phyloP scores from a whole-genome alignment of 1,284 basidiomycete genomes.

The Sporisorium iseilematis-ciliati region DNA sequence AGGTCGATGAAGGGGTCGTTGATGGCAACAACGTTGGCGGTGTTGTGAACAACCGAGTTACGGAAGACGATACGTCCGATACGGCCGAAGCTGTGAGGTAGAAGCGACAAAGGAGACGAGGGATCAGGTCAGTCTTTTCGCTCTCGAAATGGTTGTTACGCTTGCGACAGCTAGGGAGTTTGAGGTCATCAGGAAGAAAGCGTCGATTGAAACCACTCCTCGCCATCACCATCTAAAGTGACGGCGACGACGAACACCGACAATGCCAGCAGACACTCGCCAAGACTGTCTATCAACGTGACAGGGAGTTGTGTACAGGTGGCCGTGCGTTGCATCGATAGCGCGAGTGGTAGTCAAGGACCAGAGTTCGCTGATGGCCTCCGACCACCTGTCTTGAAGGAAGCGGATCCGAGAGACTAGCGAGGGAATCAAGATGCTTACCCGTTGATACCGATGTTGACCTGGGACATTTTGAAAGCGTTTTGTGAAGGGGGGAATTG shows the following conservation, averaged over 20 bases:
- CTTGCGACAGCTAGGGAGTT: neutral
- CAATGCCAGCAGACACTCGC: neutral
- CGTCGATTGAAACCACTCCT: neutral
- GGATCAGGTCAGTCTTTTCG: slow-evolving; percentile 5
- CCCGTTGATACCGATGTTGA: slow-evolving; percentile 67
- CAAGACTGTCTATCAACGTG: neutral
- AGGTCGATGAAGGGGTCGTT: slow-evolving; percentile 90
- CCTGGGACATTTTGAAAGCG: slow-evolving; percentile 49
- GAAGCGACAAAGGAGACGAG: neutral
- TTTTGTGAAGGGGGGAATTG: slow-evolving; percentile 19
- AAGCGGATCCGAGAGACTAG: neutral
- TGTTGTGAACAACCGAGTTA: slow-evolving; percentile 73
- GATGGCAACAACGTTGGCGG: slow-evolving; percentile 65
- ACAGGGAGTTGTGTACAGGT: neutral
- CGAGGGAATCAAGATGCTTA: slow-evolving; percentile 31
- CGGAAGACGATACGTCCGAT: slow-evolving; percentile 84
- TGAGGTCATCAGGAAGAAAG: neutral
- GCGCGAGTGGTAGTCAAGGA: neutral
- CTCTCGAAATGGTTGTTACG: neutral
- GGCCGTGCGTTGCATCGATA: neutral
- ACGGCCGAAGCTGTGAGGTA: slow-evolving; percentile 62
- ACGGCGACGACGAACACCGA: neutral
- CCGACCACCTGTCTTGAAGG: neutral
- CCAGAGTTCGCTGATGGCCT: neutral
- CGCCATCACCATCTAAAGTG: neutral